Conservation (phyloP, 805 yeast genomes). For the Candida ipomoeae region DNA sequence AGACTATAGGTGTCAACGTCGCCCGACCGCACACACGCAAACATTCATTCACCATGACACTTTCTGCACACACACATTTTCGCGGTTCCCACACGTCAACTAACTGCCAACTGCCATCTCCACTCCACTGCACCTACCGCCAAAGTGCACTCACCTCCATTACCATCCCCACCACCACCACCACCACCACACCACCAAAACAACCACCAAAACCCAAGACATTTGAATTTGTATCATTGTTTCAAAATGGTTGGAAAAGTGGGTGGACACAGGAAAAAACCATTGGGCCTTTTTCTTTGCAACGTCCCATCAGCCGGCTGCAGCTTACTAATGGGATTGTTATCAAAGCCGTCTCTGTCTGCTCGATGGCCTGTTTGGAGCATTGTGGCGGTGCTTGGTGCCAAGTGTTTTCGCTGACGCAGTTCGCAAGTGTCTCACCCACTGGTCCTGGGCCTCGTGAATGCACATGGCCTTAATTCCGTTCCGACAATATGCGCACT, state of each 20-base stretch:
- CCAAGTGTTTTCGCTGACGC: neutral
- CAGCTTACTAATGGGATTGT: neutral
- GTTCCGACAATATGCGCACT: neutral
- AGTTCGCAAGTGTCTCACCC: neutral
- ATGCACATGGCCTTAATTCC: neutral
- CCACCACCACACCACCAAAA: no score
- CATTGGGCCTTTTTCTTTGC: no score
- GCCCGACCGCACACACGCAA: neutral
- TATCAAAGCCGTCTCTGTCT: neutral
- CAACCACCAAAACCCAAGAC: no score
- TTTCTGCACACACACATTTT: neutral
- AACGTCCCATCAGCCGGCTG: no score
- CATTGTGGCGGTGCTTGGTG: neutral
- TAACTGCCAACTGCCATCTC: no score
- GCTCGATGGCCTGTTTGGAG: neutral
- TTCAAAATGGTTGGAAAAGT: no score
- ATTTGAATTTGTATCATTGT: no score
- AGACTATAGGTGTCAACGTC: neutral
- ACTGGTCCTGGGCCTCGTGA: neutral
- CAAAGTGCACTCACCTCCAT: neutral
- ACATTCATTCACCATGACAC: neutral
- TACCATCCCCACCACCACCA: neutral
- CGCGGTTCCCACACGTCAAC: no score
- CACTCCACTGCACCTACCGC: no score
- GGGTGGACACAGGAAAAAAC: no score